These are phyloP conservation scores for Tetraselmis striata DNA, from an alignment of 139 green algal species.

Conservation along the genomic window DNA sequence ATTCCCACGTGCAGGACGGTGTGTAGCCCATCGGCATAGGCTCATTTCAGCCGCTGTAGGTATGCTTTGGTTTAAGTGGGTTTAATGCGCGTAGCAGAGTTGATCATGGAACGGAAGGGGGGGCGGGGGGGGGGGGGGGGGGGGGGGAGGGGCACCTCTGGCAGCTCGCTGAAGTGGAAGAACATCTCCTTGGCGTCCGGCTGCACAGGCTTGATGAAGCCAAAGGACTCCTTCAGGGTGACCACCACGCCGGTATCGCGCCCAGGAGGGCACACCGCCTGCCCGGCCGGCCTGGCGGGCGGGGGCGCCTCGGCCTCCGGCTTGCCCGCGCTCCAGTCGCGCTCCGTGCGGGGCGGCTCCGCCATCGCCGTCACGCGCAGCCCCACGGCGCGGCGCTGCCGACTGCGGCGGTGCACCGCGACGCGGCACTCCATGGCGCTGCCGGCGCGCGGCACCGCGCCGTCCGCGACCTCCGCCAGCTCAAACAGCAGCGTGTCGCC, in stretches of 20 bases:
- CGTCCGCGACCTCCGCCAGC: neutral
- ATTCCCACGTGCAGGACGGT: too few species aligned
- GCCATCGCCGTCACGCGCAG: neutral
- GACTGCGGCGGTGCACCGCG: neutral
- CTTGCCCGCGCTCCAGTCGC: neutral
- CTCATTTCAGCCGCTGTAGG: too few species aligned
- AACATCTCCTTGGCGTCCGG: neutral
- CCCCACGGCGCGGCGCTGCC: neutral
- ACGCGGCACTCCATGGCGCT: neutral
- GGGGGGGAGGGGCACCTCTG: neutral
- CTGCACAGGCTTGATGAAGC: neutral
- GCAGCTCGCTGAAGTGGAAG: neutral
- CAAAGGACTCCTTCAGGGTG: neutral
- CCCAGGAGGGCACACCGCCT: too few species aligned
- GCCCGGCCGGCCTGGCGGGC: too few species aligned
- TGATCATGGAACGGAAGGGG: too few species aligned
- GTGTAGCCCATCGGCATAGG: too few species aligned
- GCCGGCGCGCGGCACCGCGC: neutral
- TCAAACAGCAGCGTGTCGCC: neutral
- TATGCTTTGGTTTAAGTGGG: too few species aligned
- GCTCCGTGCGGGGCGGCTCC: neutral
- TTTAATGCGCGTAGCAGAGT: too few species aligned
- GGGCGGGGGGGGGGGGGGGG: too few species aligned
- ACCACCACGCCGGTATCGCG: neutral
- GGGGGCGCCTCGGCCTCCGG: too few species aligned